Evolutionary conservation across 2,329 filamentous ascomycete species (phyloP).

Genomic region (Alternaria sp.): DNA sequence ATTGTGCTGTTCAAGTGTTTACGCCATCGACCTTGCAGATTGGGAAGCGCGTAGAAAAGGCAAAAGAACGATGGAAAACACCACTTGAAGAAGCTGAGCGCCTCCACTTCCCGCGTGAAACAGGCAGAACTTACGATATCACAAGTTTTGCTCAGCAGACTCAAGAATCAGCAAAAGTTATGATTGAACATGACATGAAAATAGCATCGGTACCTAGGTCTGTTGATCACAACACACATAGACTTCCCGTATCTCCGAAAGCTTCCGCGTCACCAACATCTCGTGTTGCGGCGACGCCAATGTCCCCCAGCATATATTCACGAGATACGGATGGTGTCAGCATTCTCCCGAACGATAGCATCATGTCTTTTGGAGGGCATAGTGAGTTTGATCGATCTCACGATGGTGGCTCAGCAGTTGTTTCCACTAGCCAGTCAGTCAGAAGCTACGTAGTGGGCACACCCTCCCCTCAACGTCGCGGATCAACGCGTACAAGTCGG

Average conservation of each 20-base stretch:
- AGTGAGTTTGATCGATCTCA: conserved; percentile 16
- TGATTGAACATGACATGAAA: neutral
- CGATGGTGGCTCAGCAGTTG: conserved; percentile 51
- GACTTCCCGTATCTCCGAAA: conserved; percentile 3
- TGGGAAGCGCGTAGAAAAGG: conserved; percentile 48
- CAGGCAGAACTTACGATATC: conserved; percentile 29
- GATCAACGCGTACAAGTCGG: conserved; percentile 46
- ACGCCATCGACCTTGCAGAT: conserved; percentile 53
- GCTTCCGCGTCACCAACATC: conserved; percentile 18
- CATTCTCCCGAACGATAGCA: conserved; percentile 47
- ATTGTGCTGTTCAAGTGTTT: conserved; percentile 11
- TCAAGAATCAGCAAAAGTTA: neutral
- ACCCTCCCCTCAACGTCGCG: conserved; percentile 33
- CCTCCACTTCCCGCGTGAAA: conserved; percentile 41
- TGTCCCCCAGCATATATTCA: conserved; percentile 61
- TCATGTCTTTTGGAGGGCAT: conserved; percentile 35
- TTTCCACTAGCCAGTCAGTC: conserved; percentile 56
- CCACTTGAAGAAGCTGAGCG: conserved; percentile 49
- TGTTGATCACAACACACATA: neutral
- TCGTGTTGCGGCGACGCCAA: conserved; percentile 32
- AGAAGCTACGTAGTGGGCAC: conserved; percentile 54
- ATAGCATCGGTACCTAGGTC: no score
- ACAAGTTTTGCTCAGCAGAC: conserved; percentile 14
- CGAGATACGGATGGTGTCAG: conserved; percentile 52
- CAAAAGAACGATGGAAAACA: conserved; percentile 54